These are phyloP conservation scores for Euphorbia schlechtendalii DNA, from an alignment of 441 rosid species.

Conservation along the genomic window DNA sequence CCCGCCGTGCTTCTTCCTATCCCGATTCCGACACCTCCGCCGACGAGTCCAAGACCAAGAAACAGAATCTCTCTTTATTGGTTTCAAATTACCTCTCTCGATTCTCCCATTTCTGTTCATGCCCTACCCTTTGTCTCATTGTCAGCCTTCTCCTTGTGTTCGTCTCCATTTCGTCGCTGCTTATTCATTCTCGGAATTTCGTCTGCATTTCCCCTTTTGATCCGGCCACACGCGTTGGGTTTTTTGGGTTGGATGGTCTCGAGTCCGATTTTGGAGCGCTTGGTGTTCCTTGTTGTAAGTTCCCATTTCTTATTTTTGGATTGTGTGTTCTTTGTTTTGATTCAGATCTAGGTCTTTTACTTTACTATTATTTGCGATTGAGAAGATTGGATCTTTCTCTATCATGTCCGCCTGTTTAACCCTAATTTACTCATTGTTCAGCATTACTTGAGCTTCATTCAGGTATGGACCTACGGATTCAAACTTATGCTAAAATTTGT, in stretches of 20 bases:
- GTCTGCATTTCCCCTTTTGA: constrained; percentile 74
- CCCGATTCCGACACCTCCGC: constrained; percentile 37
- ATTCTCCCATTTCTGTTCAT: constrained; percentile 48
- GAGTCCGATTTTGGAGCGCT: constrained; percentile 85
- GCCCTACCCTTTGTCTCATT: constrained; percentile 38
- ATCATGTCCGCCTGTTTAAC: background rate
- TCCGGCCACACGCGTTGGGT: constrained; percentile 58
- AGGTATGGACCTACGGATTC: background rate
- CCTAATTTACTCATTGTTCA: background rate
- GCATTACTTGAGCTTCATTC: background rate
- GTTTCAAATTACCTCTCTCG: constrained; percentile 56
- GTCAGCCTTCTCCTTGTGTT: constrained; percentile 38
- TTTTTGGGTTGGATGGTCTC: constrained; percentile 68
- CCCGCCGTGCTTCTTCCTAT: constrained; percentile 49
- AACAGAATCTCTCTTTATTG: constrained; percentile 49
- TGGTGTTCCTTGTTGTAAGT: constrained; percentile 99
- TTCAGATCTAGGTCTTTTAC: constrained; percentile 2
- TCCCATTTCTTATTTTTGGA: constrained; percentile 3
- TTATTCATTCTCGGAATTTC: constrained; percentile 51
- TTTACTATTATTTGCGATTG: background rate
- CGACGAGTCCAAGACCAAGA: constrained; percentile 82
- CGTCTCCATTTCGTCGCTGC: constrained; percentile 27
- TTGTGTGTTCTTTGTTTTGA: background rate
- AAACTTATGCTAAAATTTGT: background rate
- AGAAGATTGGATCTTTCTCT: constrained; percentile 11